Base-by-base conservation (phyloP, 2,329 filamentous ascomycete genomes). In the Fusarium oxysporum region DNA sequence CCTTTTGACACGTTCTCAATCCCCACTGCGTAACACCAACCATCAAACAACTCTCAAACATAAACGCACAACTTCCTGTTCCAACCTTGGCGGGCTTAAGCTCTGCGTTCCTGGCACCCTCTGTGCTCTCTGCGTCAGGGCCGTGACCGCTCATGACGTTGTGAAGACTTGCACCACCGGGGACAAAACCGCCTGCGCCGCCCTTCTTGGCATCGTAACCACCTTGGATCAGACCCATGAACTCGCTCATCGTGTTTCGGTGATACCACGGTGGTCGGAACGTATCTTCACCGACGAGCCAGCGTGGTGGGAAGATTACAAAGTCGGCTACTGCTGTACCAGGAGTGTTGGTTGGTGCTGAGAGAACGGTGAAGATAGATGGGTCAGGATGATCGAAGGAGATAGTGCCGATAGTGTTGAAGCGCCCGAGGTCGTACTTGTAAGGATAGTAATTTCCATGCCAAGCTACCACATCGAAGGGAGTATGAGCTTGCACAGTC, bases 391-490 rank as follows among this genome's bases (percentile, higher is more conserved):
- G 93, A 80, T 95, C 93, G 78, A 89, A 93, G 12, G 90, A 92
- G 72, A 93, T 90, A 61, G 87, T 90, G 25, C 92, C 93, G 48
- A 95, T 90, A 47, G 89, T 90, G 82, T 92, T 92, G 86, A 94
- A 95, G 37, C 92, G 89, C 32, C 91, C 92, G 2, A 95, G 86
- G 76, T 95, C 93, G 83, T 95, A 95, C 82, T 95, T 95, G 87
- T 90, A 94, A 0, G 93, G 93, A 68, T 92, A 92, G 82, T 94
- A 95, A 71, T 90, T 92, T 48, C 93, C 93, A 78, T 95, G 92
- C 92, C 92, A 95, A 6, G 91, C 92, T 6, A 94, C 92, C 0
- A 95, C 89, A 75, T 95, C 92, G 76, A 94, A 95, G 0, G 93
- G 92, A 0, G 90, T 92, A 79, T 95, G 93, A 16, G 85, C 80